Percentiles rank a stretch among this genome's conserved stretches.
phyloP scores from a whole-genome alignment of 2,329 filamentous ascomycete genomes.

The Exophiala oligosperma region DNA sequence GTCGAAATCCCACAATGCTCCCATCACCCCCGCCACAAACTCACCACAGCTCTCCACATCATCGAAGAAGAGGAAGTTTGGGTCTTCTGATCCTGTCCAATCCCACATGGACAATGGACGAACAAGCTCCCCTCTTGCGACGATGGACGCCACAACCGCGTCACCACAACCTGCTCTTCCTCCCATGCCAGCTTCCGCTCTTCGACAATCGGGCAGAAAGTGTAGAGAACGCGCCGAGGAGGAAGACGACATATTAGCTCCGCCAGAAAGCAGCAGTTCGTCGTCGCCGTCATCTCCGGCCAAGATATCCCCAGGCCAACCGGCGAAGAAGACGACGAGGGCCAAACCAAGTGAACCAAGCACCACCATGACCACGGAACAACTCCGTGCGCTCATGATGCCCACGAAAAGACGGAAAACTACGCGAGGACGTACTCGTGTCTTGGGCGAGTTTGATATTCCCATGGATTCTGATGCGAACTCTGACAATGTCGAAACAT shows the following conservation, averaged over 20 bases:
- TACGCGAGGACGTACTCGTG: conserved; percentile 7
- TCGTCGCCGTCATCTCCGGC: conserved; percentile 16
- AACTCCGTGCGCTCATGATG: conserved; percentile 23
- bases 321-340: conserved; percentile 1
- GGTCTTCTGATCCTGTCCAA: conserved; percentile 8
- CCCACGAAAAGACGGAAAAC: conserved; percentile 15
- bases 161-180: conserved; percentile 15
- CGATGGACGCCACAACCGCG: neutral
- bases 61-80: conserved; percentile 28
- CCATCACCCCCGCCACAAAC: conserved; percentile 6
- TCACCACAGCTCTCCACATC: conserved; percentile 13
- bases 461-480: conserved; percentile 20
- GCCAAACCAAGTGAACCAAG: conserved; percentile 8
- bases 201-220: conserved; percentile 18
- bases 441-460: conserved; percentile 22
- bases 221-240: conserved; percentile 3
- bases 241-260: conserved; percentile 27
- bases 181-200: conserved; percentile 7
- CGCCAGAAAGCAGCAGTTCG: conserved; percentile 21
- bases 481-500: neutral
- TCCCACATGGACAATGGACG: neutral
- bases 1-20: neutral
- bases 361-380: conserved; percentile 18
- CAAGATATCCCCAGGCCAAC: neutral
- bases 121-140: neutral